A percentile compares a stretch with the other conserved stretches of the same genome.
Conservation (phyloP, 441 rosid genomes). For the Erodium trifolium region DNA sequence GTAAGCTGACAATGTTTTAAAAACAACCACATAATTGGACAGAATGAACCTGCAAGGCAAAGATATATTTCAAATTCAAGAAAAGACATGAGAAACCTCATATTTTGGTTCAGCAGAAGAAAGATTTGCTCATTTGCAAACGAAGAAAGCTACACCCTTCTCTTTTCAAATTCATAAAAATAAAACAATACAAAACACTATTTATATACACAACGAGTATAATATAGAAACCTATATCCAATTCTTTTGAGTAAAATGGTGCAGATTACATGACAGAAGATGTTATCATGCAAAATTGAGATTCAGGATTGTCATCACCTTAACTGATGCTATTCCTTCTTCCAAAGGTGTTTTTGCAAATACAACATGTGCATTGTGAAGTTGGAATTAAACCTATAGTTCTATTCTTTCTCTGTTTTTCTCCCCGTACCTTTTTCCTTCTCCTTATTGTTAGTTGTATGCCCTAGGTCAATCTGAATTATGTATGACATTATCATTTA, state of each 20-base stretch:
- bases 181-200: not conserved
- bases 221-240: not conserved
- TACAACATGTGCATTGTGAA: not conserved
- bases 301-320: not conserved
- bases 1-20: slow-evolving; percentile 64
- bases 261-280: not conserved
- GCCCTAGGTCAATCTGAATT: too few relatives aligned
- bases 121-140: not conserved
- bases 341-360: not conserved
- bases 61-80: slow-evolving; percentile 16
- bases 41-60: slow-evolving; percentile 67
- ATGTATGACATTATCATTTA: too few relatives aligned
- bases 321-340: not conserved
- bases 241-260: not conserved
- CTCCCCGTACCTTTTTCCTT: not conserved
- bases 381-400: not conserved
- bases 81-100: slow-evolving; percentile 12
- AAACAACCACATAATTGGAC: slow-evolving; percentile 76
- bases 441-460: too few relatives aligned
- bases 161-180: slow-evolving; percentile 3
- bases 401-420: not conserved
- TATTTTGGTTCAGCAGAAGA: slow-evolving; percentile 11
- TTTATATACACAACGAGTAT: not conserved
- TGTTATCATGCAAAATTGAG: not conserved
- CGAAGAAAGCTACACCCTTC: not conserved